These are phyloP conservation scores for Paramecium biaurelia DNA, from an alignment of 73 alveolate genomes.

Conservation along the genomic window DNA sequence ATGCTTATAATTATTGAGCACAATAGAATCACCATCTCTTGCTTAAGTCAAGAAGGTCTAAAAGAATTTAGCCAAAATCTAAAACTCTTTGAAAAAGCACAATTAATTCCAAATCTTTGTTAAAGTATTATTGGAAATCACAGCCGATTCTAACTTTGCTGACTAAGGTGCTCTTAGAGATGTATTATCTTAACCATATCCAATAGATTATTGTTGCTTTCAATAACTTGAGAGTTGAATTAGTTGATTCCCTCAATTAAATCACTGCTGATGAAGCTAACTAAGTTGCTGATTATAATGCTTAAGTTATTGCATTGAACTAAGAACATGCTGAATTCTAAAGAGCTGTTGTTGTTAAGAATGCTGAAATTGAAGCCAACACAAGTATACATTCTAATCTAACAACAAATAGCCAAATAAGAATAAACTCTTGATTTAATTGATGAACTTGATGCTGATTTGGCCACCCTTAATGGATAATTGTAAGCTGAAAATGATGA, in stretches of 20 bases:
- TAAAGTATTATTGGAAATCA: slow-evolving; percentile 11
- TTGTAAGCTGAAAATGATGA: slow-evolving; percentile 54
- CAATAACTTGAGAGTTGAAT: slow-evolving; percentile 20
- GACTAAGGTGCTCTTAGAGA: slow-evolving; percentile 50
- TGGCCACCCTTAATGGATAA: slow-evolving; percentile 46
- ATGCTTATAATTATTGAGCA: not conserved
- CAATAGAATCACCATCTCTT: not conserved
- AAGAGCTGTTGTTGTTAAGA: slow-evolving; percentile 53
- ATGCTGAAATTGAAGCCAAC: slow-evolving; percentile 47
- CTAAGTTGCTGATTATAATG: not conserved
- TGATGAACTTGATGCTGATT: slow-evolving; percentile 25
- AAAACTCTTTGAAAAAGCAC: slow-evolving; percentile 43
- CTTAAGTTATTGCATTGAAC: slow-evolving; percentile 1
- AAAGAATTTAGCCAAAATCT: not conserved
- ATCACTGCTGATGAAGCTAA: slow-evolving; percentile 43
- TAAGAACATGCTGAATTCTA: slow-evolving; percentile 52
- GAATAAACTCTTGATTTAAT: slow-evolving; percentile 21
- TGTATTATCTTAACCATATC: not conserved
- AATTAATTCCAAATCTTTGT: not conserved
- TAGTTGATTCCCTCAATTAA: slow-evolving; percentile 40
- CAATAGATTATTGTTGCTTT: slow-evolving; percentile 6
- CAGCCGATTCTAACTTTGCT: slow-evolving; percentile 38
- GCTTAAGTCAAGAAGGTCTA: slow-evolving; percentile 45
- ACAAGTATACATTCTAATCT: not conserved
- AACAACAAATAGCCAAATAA: not conserved